These are phyloP conservation scores for Datisca glomerata DNA, from an alignment of 306 rosid genomes.

Conservation along the genomic window DNA sequence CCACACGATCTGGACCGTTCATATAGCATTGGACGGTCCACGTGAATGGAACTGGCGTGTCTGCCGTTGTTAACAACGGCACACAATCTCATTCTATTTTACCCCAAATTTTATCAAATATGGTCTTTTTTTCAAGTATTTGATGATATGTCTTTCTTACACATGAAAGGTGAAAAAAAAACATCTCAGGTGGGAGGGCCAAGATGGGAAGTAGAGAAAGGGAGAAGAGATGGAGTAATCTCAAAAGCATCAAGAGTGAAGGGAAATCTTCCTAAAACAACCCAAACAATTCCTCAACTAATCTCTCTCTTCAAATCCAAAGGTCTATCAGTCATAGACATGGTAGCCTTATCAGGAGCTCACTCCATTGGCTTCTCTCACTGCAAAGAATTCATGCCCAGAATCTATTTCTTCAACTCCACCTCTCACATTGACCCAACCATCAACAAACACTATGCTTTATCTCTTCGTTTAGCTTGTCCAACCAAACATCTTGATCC, in stretches of 20 bases:
- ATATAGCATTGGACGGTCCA: too few species aligned
- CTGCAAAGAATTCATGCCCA: not conserved
- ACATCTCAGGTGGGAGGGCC: constrained; percentile 1
- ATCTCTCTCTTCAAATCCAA: not conserved
- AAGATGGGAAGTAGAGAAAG: not conserved
- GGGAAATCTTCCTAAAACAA: not conserved
- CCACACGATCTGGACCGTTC: too few species aligned
- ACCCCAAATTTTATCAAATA: too few species aligned
- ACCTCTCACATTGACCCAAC: not conserved
- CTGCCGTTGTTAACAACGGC: too few species aligned
- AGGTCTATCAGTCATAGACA: not conserved
- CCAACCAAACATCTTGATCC: too few species aligned
- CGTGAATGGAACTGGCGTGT: too few species aligned
- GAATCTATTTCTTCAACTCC: not conserved
- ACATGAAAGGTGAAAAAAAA: too few species aligned
- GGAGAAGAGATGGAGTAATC: not conserved
- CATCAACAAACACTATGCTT: not conserved
- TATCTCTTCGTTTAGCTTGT: not conserved
- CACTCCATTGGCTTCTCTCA: not conserved
- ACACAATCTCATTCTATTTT: too few species aligned
- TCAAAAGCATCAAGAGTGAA: not conserved
- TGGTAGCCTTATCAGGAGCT: not conserved
- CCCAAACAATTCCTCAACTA: not conserved
- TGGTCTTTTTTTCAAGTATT: too few species aligned
- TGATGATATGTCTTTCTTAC: too few species aligned